Percentiles rank a stretch among this genome's conserved stretches.
Conservation (phyloP, 2,329 filamentous ascomycete genomes). For the Cadophora malorum region DNA sequence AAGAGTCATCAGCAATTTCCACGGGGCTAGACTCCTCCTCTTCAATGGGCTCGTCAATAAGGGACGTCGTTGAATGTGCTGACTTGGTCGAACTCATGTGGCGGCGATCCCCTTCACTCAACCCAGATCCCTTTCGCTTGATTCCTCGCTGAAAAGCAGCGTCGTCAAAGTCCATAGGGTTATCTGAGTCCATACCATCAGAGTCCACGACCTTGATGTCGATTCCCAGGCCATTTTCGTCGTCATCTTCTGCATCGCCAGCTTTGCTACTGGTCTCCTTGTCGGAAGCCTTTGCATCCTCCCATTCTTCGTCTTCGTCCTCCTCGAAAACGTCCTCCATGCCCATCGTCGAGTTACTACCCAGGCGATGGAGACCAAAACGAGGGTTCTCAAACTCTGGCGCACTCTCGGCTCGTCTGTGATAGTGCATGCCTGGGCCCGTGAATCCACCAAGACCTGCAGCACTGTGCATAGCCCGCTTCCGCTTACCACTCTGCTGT, state of each 20-base stretch:
- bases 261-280: conserved; percentile 45
- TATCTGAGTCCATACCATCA: conserved; percentile 48
- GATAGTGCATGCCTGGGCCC: conserved; percentile 75
- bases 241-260: conserved; percentile 49
- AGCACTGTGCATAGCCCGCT: conserved; percentile 78
- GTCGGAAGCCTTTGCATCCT: conserved; percentile 45
- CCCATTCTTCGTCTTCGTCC: conserved; percentile 66
- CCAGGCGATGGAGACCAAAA: conserved; percentile 64
- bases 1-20: conserved; percentile 49
- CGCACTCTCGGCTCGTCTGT: conserved; percentile 80
- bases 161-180: conserved; percentile 51
- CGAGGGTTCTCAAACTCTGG: conserved; percentile 78
- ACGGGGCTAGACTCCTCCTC: conserved; percentile 49
- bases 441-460: conserved; percentile 72
- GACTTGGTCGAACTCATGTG: conserved; percentile 51
- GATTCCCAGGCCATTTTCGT: conserved; percentile 47
- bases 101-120: conserved; percentile 51
- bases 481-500: conserved; percentile 60
- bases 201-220: conserved; percentile 55
- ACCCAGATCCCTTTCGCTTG: conserved; percentile 54
- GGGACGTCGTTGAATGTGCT: conserved; percentile 56
- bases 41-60: conserved; percentile 58
- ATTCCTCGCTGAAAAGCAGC: conserved; percentile 41
- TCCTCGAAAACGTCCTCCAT: conserved; percentile 91
- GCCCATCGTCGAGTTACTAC: conserved; percentile 76